Evolutionary conservation across 169 alveolate species (phyloP), one percentile per base, ranked within the genome.

Genomic region (Cryptosporidium ubiquitum): DNA sequence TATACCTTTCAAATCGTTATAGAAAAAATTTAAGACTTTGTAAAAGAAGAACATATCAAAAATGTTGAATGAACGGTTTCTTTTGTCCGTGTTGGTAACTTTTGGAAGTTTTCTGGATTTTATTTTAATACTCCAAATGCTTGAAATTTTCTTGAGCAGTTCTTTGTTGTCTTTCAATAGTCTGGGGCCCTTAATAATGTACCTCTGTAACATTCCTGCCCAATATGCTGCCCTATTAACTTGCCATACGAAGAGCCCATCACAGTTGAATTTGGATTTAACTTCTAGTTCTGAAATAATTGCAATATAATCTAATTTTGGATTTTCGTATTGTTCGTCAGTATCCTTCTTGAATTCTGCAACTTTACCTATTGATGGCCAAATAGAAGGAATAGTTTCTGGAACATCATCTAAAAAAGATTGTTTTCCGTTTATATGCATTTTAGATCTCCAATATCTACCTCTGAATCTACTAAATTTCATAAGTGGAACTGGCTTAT

Each of bases 151-250:
- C 40, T 33, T 35, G n/a, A 61, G 20, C 20, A 40, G 20, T 14
- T 23, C 35, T 60, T 16, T 37, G 37, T 40, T 6, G n/a, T 79
- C 75, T 14, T 47, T 61, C 47, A 79, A 23, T 18, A 79, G 23
- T 44, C 73, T 37, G 14, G 89, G 66, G 5, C 89, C 89, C 42
- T 79, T 79, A 64, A 20, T 18, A 9, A 79, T 79, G 35, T 79
- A 79, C 39, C 89, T 79, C n/a, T 79, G 79, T 64, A 79, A 26
- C 75, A 79, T 61, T 44, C 89, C 89, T 42, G 89, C 75, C 89
- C 89, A 79, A 64, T 79, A 79, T 79, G 29, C 51, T 61, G 89
- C 89, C 44, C 89, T 58, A 44, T 79, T 79, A 39, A 79, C 74
- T 47, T 64, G 89, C 89, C 89, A 79, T 10, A 37, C 73, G 35